phyloP scores from a whole-genome alignment of 139 green algal genomes.

The Closterium sp. region DNA sequence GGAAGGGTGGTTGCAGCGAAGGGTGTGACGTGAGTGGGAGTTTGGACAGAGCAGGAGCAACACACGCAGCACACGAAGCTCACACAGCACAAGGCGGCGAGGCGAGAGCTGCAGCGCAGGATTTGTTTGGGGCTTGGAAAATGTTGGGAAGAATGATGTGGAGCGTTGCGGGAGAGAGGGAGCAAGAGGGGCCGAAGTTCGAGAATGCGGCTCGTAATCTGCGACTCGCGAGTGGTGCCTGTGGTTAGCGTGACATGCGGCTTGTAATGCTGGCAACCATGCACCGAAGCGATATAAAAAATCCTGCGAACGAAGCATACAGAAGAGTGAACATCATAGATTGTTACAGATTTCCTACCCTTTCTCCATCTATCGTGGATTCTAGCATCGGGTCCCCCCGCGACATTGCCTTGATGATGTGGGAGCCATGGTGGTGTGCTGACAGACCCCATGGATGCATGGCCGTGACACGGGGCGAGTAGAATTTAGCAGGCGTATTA shows the following conservation, averaged over 20 bases:
- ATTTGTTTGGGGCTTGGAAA: too few species aligned
- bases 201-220: neutral
- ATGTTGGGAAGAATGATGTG: too few species aligned
- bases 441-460: neutral
- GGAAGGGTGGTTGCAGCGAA: too few species aligned
- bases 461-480: neutral
- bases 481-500: neutral
- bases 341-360: neutral
- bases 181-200: neutral
- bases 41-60: neutral
- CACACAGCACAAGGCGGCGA: too few species aligned
- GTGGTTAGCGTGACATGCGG: neutral
- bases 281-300: too few species aligned
- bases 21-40: too few species aligned
- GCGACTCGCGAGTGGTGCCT: neutral
- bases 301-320: neutral
- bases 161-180: neutral
- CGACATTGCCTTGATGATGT: neutral
- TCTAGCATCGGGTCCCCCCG: neutral
- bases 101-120: too few species aligned
- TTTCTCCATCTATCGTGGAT: neutral
- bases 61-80: neutral
- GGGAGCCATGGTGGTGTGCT: neutral
- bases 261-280: too few species aligned
- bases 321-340: too few species aligned